Conservation (phyloP, 1,284 basidiomycete species). For the Somion occarium region DNA sequence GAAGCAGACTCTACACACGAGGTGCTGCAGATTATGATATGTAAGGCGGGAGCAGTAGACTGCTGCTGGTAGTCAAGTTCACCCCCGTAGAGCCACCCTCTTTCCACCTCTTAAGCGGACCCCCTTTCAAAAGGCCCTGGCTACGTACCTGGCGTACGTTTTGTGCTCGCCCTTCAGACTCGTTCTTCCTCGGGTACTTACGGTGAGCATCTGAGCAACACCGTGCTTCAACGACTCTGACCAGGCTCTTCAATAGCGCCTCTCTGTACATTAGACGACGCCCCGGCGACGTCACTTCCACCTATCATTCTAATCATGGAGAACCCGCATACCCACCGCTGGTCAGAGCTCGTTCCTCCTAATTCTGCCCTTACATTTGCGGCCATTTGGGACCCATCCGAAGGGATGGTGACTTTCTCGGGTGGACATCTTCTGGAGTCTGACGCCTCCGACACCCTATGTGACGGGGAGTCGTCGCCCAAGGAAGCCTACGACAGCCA, state of each 20-base stretch:
- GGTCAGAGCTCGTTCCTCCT: constrained; percentile 53
- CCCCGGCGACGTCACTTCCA: no score
- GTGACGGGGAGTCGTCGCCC: not conserved
- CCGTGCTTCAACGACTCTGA: no score
- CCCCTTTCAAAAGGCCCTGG: not conserved
- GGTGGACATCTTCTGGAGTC: constrained; percentile 40
- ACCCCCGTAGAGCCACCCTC: not conserved
- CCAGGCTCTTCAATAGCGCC: no score
- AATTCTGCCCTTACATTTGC: constrained; percentile 53
- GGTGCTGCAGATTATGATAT: not conserved
- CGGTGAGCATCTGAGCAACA: no score
- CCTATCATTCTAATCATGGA: no score
- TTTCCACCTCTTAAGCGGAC: not conserved
- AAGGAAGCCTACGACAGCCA: constrained; percentile 24
- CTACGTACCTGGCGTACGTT: not conserved
- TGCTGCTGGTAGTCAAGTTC: not conserved
- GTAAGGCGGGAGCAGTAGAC: not conserved
- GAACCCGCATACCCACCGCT: constrained; percentile 29
- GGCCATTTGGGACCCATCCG: constrained; percentile 52
- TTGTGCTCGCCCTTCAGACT: not conserved
- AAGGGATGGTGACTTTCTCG: constrained; percentile 53
- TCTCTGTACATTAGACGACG: no score
- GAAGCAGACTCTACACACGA: not conserved
- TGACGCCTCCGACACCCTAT: constrained; percentile 16
- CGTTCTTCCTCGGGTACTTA: not conserved